Evolutionary conservation across 1,139 yeast species (phyloP), one percentile per base, ranked within the genome.

Genomic region (Spathaspora jeffriesii): DNA sequence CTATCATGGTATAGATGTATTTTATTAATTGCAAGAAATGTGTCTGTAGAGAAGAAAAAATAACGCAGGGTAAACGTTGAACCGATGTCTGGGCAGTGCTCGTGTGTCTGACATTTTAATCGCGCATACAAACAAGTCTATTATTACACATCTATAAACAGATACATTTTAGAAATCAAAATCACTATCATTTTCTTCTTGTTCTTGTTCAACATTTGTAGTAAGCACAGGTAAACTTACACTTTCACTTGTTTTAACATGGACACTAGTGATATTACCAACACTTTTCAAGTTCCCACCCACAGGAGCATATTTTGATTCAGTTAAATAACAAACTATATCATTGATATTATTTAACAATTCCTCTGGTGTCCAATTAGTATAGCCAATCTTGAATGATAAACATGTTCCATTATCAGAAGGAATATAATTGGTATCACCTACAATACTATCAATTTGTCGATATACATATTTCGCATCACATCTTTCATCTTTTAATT

Each of bases 231-330:
- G 79, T 57, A 86, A 68, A 66, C 88, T 82, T 23, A 76, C 71
- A 65, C 90, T 84, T 40, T 82, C 84, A 47, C 78, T 74, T 0
- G 89, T 82, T 63, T 85, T 85, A 21, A 85, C 70, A 56, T 80
- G 79, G 15, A 82, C 64, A 37, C 82, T 80, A 10, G 70, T 71
- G 23, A 85, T 63, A 47, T 75, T 73, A 27, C 62, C 61, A 37
- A 69, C 62, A 17, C 68, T 66, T 44, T 67, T 68, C 40, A 84
- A 63, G 13, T 81, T 58, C 0, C 90, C 90, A 1, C 89, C 89
- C 40, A 81, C 75, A 0, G 88, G 87, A 50, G 61, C 68, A 53
- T 68, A 69, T 47, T 75, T 71, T 7, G 67, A 71, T 39, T 77
- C 76, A 2, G 74, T 68, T 40, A 87, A 64, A 58, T 78, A 86